phyloP scores from a whole-genome alignment of 1,284 basidiomycete species.

The Neonothopanus nambi region DNA sequence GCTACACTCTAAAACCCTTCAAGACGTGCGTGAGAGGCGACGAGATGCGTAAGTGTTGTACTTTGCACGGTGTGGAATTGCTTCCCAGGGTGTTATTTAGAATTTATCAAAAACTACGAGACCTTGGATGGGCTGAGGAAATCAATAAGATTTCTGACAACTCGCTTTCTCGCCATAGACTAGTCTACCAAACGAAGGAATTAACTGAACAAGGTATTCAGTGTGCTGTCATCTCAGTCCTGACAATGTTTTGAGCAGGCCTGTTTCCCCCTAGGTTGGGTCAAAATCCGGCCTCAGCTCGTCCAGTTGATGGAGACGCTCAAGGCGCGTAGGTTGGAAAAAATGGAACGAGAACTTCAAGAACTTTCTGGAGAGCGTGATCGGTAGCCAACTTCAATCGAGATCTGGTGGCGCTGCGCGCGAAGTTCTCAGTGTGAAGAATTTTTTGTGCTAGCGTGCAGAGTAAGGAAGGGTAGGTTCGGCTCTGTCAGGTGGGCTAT shows the following conservation, averaged over 20 bases:
- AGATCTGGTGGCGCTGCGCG: too few relatives aligned
- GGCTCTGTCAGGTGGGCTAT: too few relatives aligned
- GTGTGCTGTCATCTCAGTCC: neutral
- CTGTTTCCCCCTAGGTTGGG: neutral
- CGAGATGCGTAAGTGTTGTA: constrained; percentile 5
- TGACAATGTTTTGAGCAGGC: neutral
- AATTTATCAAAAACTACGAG: constrained; percentile 5
- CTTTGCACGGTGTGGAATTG: neutral
- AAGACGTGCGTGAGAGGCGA: neutral
- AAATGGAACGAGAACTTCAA: neutral
- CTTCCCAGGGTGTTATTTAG: neutral
- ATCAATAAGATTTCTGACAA: neutral
- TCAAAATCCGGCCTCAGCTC: neutral
- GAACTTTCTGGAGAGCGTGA: neutral
- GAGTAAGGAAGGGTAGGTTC: too few relatives aligned
- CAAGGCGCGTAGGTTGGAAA: neutral
- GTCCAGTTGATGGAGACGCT: neutral
- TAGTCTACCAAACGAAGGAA: constrained; percentile 9
- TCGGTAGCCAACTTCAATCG: too few relatives aligned
- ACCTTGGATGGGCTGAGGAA: constrained; percentile 10
- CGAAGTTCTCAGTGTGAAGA: too few relatives aligned
- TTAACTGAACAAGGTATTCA: constrained; percentile 10
- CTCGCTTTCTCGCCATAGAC: constrained; percentile 2
- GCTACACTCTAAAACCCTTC: constrained; percentile 5
- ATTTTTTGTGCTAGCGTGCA: too few relatives aligned